Base-by-base conservation (phyloP, 2,329 filamentous ascomycete species). In the Monilinia vaccinii-corymbosi region DNA sequence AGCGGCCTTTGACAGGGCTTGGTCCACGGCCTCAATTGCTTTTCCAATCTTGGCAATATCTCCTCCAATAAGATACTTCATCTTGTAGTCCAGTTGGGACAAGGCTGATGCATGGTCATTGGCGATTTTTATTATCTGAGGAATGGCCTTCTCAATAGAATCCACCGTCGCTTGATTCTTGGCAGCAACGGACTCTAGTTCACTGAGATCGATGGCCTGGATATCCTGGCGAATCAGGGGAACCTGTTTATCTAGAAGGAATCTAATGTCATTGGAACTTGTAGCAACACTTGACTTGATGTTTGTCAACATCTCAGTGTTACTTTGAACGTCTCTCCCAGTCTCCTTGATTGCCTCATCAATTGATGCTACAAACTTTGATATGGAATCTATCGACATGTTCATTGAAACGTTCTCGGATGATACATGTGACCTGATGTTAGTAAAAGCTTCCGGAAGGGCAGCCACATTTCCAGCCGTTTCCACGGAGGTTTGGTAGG, bases 151-250 rank as follows among this genome's bases (percentile, higher is more conserved):
- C 18, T 60, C 57, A n/a, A 60, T 60, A 18, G 57, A 60, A 23
- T 60, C 57, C 18, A 63, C 44, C 18, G 55, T 48, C 14, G 36
- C 48, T 34, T 56, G 49, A 25, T 44, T 63, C 23, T 58, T 60
- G 42, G 45, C 14, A 16, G 50, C 52, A 21, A 48, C 55, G 23
- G 42, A 40, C 34, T 61, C 46, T 34, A 62, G 46, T 46, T 42
- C 47, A 31, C 51, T 55, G 21, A 57, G 32, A 51, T 63, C 62
- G 46, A 63, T 55, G 32, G 60, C 48, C 21, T 57, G 38, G 32
- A 63, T 62, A 23, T 63, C 62, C 49, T 62, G 31, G 44, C 60
- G 61, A 18, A 63, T 60, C 34, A 46, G 28, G 23, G 62, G 60
- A 23, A 63, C 49, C 49, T 55, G 56, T 40, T 62, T 58, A 56